Percentiles rank a stretch among this genome's conserved stretches.
These are phyloP conservation scores for Xylariaceae sp. DNA, from an alignment of 2,329 filamentous ascomycete species.

Conservation along the genomic window DNA sequence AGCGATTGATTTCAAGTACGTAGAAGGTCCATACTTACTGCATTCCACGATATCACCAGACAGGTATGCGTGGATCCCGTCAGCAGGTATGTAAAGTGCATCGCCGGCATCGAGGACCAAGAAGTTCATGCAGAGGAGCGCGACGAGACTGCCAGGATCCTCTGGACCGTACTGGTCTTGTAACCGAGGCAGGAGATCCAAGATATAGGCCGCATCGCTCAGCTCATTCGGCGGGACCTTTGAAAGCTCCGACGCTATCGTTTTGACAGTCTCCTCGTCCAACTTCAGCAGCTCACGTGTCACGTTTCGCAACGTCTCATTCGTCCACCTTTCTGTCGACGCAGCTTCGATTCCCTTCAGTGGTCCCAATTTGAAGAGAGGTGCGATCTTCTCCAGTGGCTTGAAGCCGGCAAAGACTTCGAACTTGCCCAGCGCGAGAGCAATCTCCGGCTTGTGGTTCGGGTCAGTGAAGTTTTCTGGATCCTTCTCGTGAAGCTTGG, in stretches of 20 bases:
- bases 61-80: slow-evolving; percentile 70
- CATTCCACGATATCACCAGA: slow-evolving; percentile 71
- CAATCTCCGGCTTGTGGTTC: slow-evolving; percentile 79
- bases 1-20: too few species aligned
- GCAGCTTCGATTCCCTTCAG: slow-evolving; percentile 48
- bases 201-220: slow-evolving; percentile 51
- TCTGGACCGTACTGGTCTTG: slow-evolving; percentile 56
- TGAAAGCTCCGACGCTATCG: slow-evolving; percentile 47
- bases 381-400: slow-evolving; percentile 53
- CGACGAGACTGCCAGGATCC: slow-evolving; percentile 65
- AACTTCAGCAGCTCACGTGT: slow-evolving; percentile 51
- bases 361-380: slow-evolving; percentile 51
- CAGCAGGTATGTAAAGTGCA: slow-evolving; percentile 64
- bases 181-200: slow-evolving; percentile 58
- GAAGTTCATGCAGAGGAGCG: slow-evolving; percentile 70
- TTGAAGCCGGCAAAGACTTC: slow-evolving; percentile 75
- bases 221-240: slow-evolving; percentile 44
- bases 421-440: slow-evolving; percentile 64
- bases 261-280: slow-evolving; percentile 45
- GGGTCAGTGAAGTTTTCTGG: slow-evolving; percentile 63
- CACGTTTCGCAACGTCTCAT: slow-evolving; percentile 52
- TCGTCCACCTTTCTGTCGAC: slow-evolving; percentile 40
- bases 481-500: slow-evolving; percentile 57
- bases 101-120: slow-evolving; percentile 60
- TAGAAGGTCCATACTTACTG: slow-evolving; percentile 32